Evolutionary conservation across 2,329 filamentous ascomycete genomes (phyloP).

Genomic region (Colletotrichum paranaense): DNA sequence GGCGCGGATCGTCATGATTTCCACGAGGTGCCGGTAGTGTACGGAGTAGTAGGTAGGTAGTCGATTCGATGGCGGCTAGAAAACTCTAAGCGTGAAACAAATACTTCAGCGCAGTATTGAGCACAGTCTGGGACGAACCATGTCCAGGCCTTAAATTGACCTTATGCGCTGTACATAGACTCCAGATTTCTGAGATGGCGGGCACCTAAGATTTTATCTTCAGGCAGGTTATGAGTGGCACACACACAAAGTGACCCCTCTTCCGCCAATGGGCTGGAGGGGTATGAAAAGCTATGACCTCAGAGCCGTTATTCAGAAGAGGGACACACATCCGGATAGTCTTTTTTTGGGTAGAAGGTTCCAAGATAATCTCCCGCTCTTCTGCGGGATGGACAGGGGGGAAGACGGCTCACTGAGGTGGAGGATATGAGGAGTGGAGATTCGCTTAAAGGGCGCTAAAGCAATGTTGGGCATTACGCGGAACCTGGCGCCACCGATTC

Average conservation of each 20-base stretch:
- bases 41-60: neutral
- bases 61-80: neutral
- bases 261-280: conserved; percentile 15
- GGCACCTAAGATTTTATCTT: conserved; percentile 7
- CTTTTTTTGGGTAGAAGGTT: conserved; percentile 22
- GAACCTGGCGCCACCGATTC: conserved; percentile 31
- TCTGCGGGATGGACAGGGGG: conserved; percentile 32
- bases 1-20: neutral
- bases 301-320: conserved; percentile 18
- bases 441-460: conserved; percentile 28
- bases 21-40: too few relatives aligned
- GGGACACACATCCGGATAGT: neutral
- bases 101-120: neutral
- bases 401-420: too few relatives aligned
- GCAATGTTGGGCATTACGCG: conserved; percentile 32
- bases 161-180: neutral
- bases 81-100: conserved; percentile 15
- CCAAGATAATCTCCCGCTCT: conserved; percentile 30
- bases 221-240: neutral
- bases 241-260: neutral
- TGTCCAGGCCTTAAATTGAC: conserved; percentile 26
- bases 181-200: neutral
- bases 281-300: conserved; percentile 30
- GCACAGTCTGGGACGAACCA: conserved; percentile 31
- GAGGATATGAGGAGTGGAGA: conserved; percentile 18